phyloP scores from a whole-genome alignment of 441 rosid species.

The Erysimum cheiri region DNA sequence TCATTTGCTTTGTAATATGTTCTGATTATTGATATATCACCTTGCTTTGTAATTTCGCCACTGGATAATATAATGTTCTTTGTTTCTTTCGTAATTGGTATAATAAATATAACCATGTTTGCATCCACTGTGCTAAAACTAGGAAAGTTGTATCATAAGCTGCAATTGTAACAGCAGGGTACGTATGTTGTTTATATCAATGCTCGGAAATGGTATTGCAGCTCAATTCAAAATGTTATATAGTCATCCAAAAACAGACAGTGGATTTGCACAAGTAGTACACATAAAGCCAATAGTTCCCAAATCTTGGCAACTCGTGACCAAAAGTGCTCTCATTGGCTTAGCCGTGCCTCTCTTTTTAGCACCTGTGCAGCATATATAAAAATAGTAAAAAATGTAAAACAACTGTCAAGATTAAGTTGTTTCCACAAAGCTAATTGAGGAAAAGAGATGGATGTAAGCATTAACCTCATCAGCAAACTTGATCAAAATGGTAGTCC shows the following conservation, averaged over 20 bases:
- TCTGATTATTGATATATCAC: constrained; percentile 1
- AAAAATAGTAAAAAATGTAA: not conserved
- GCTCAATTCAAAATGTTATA: constrained; percentile 24
- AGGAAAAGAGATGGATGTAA: constrained; percentile 19
- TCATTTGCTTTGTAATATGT: constrained; percentile 25
- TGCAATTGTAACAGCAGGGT: constrained; percentile 19
- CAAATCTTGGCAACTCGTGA: constrained; percentile 16
- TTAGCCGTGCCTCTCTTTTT: constrained; percentile 40
- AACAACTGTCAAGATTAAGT: constrained; percentile 11
- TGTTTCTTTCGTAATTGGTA: not conserved
- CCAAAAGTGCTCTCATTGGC: constrained; percentile 28
- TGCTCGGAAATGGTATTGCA: constrained; percentile 22
- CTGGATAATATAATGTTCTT: constrained; percentile 22
- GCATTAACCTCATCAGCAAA: constrained; percentile 88
- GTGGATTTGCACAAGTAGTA: constrained; percentile 26
- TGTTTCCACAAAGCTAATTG: not conserved
- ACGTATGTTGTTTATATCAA: constrained; percentile 24
- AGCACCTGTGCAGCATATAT: constrained; percentile 35
- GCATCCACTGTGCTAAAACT: constrained; percentile 10
- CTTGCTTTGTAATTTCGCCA: constrained; percentile 14
- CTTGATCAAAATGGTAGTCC: constrained; percentile 93
- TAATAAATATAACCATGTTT: not conserved
- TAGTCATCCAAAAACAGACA: constrained; percentile 19
- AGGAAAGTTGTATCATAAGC: not conserved
- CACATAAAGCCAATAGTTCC: constrained; percentile 24